phyloP scores from a whole-genome alignment of 2,329 filamentous ascomycete species.

The Ramularia collo-cygni region DNA sequence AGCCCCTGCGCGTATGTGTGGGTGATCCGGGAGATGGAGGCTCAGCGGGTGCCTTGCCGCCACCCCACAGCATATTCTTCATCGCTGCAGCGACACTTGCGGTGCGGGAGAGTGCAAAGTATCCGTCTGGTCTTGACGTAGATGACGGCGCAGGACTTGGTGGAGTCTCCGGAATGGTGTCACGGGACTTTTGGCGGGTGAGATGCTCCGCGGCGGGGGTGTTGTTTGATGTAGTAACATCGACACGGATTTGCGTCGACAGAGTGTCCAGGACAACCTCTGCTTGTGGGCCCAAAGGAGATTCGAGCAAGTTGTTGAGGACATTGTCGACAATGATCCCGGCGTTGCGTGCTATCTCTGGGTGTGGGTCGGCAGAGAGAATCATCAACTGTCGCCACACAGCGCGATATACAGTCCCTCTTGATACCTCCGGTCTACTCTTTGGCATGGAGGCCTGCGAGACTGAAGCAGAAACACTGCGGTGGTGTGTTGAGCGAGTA shows the following conservation, averaged over 20 bases:
- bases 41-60: conserved; percentile 21
- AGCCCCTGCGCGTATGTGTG: conserved; percentile 20
- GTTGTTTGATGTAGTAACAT: conserved; percentile 13
- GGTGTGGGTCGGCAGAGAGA: conserved; percentile 87
- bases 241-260: conserved; percentile 43
- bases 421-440: conserved; percentile 53
- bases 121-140: conserved; percentile 49
- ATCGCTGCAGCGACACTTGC: conserved; percentile 59
- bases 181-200: conserved; percentile 36
- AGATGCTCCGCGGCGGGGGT: conserved; percentile 16
- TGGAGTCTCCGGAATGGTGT: conserved; percentile 40
- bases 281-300: conserved; percentile 63
- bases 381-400: conserved; percentile 92
- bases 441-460: conserved; percentile 21
- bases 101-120: conserved; percentile 56
- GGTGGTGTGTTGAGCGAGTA: conserved; percentile 11
- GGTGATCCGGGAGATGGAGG: conserved; percentile 21
- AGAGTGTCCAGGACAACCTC: conserved; percentile 58
- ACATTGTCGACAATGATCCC: conserved; percentile 81
- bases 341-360: conserved; percentile 82
- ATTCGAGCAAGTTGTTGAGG: conserved; percentile 69
- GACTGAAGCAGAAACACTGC: conserved; percentile 16
- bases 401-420: conserved; percentile 85
- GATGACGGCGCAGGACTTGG: conserved; percentile 40
- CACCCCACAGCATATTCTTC: conserved; percentile 50